Percentiles rank a stretch among this genome's conserved stretches.
These are phyloP conservation scores for Boletus coccyginus DNA, from an alignment of 768 basidiomycete genomes.

Conservation along the genomic window DNA sequence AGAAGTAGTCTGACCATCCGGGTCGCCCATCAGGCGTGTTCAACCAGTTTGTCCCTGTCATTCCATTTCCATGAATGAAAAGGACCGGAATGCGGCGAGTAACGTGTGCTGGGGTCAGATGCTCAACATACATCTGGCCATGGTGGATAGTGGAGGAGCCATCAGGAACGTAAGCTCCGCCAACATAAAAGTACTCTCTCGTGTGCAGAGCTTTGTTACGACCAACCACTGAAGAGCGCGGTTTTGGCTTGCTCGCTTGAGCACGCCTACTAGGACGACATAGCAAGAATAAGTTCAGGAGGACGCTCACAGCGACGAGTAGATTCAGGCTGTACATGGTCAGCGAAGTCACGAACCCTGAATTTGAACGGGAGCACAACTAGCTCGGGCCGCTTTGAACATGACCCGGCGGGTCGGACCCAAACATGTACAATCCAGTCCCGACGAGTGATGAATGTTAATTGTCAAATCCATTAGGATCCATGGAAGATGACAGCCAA, in stretches of 20 bases:
- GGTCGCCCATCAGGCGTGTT: conserved; percentile 53
- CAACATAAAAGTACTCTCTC: conserved; percentile 49
- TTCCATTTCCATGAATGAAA: conserved; percentile 49
- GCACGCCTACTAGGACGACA: neutral
- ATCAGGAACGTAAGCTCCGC: conserved; percentile 37
- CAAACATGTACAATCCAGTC: neutral
- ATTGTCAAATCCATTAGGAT: neutral
- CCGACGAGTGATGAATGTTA: neutral
- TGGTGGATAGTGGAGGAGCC: conserved; percentile 37
- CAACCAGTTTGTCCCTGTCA: conserved; percentile 52
- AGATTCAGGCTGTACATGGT: neutral
- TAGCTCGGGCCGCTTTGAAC: neutral
- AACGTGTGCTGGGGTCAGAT: conserved; percentile 38
- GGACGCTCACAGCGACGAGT: conserved; percentile 10
- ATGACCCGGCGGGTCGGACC: no score
- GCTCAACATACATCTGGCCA: conserved; percentile 55
- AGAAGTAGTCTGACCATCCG: conserved; percentile 59
- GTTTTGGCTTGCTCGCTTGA: neutral
- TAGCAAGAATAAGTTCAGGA: conserved; percentile 21
- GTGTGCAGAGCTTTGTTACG: conserved; percentile 36
- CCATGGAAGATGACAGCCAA: neutral
- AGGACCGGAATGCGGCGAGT: conserved; percentile 42
- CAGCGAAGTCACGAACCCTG: conserved; percentile 5
- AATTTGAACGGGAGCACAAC: no score
- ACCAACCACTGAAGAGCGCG: neutral